Evolutionary conservation across 202 grass and related monocot genomes (phyloP), one percentile per base, ranked within the genome.

Genomic region (Setaria italica): DNA sequence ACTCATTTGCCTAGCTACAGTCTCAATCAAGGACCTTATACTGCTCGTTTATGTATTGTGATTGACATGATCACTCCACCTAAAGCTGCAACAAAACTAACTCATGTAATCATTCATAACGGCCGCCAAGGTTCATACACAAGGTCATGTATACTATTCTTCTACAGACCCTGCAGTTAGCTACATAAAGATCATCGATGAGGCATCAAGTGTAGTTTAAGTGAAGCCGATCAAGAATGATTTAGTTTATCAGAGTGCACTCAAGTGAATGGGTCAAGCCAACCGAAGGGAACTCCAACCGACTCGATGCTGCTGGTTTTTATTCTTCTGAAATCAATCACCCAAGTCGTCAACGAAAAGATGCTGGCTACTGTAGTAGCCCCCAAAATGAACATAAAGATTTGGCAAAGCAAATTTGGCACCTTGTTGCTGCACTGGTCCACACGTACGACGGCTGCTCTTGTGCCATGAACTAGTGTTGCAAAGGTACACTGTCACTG

Each of bases 31-130:
- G 59, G 72, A 73, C 81, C 39, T 43, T 74, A 80, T 85, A 71
- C n/a, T 45, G 39, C 6, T 30, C 11, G 25, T 16, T 15, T 41
- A 41, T 41, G 39, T 6, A 41, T 41, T 63, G 35, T 78, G 72
- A 91, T 88, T 80, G 66, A 86, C 74, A 72, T 41, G 69, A 15
- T 41, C 49, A n/a, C 62, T 81, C 64, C 56, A 85, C 75, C 88
- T 79, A 72, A 66, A 50, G 21, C n/a, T 53, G 35, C 41, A 53
- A 70, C 45, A 19, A 5, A 45, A 54, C 30, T 25, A 46, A 62
- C n/a, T 47, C 25, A 46, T 76, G 59, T n/a, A 45, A 72, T 72
- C 56, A 72, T 72, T 64, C 67, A 2, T 58, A 79, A 43, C 21
- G 69, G 58, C 39, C 74, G 80, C 20, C 68, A 37, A 17, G 37